phyloP scores from a whole-genome alignment of 495 filamentous ascomycete genomes.

The Xylaria grammica region DNA sequence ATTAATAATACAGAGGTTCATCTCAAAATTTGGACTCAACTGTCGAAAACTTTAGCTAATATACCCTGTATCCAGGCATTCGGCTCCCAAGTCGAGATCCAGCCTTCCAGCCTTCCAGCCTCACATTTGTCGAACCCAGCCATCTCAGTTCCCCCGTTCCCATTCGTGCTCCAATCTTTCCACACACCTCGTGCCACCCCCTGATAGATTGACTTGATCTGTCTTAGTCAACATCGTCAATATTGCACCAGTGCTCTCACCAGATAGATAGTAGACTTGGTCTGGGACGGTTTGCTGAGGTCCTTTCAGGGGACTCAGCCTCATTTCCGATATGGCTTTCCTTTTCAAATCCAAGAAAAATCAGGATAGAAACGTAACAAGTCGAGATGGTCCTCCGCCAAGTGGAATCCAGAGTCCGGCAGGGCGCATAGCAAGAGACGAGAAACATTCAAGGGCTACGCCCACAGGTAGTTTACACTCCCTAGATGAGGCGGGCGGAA shows the following conservation, averaged over 20 bases:
- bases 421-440: conserved; percentile 50
- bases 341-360: conserved; percentile 75
- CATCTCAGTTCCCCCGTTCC: not conserved
- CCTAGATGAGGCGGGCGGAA: conserved; percentile 53
- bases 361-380: conserved; percentile 53
- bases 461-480: conserved; percentile 62
- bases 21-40: conserved; percentile 4
- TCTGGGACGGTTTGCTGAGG: conserved; percentile 24
- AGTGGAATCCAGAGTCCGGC: conserved; percentile 42
- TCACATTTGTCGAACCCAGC: conserved; percentile 6
- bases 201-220: not conserved
- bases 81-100: conserved; percentile 7
- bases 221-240: not conserved
- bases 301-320: conserved; percentile 29
- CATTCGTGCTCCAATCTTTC: conserved; percentile 10
- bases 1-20: conserved; percentile 8
- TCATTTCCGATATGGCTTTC: conserved; percentile 64
- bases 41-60: not conserved
- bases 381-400: conserved; percentile 51
- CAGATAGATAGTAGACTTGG: conserved; percentile 11
- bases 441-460: conserved; percentile 56
- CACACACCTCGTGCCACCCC: not conserved
- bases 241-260: not conserved
- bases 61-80: conserved; percentile 9
- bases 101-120: conserved; percentile 7